These are phyloP conservation scores for Kwoniella europaea DNA, from an alignment of 768 basidiomycete genomes.

Conservation along the genomic window DNA sequence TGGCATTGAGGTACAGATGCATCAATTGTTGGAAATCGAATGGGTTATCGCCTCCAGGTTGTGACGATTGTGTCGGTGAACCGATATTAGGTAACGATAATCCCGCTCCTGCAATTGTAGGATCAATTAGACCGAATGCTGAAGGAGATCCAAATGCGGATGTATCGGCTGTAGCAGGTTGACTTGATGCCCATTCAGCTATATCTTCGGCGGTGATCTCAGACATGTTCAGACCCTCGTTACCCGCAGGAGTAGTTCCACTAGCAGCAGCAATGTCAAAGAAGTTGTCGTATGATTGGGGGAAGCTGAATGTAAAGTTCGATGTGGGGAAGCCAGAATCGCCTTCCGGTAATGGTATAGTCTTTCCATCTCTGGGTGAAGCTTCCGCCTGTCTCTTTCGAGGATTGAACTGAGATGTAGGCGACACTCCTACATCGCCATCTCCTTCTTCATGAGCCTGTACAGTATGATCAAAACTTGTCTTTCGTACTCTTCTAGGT, in stretches of 20 bases:
- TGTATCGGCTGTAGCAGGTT: conserved; percentile 34
- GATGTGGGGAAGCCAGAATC: conserved; percentile 54
- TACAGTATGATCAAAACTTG: conserved; percentile 92
- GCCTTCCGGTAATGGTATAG: conserved; percentile 33
- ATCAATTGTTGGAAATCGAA: conserved; percentile 59
- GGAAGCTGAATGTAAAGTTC: conserved; percentile 57
- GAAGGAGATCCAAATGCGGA: conserved; percentile 42
- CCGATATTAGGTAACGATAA: conserved; percentile 24
- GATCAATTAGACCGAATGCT: conserved; percentile 11
- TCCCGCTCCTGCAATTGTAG: conserved; percentile 5
- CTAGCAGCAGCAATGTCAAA: conserved; percentile 56
- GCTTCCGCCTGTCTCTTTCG: conserved; percentile 58
- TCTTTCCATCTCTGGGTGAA: conserved; percentile 43
- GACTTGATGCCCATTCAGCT: conserved; percentile 33
- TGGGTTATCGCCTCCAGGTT: conserved; percentile 36
- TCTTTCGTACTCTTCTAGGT: conserved; percentile 86
- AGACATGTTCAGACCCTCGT: conserved; percentile 3
- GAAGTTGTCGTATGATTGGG: conserved; percentile 55
- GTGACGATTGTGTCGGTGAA: conserved; percentile 17
- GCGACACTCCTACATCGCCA: conserved; percentile 61
- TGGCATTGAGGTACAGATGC: conserved; percentile 57
- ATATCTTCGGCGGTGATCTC: conserved; percentile 24
- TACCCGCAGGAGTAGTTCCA: conserved; percentile 42
- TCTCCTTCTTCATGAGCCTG: conserved; percentile 66
- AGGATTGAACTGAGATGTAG: conserved; percentile 32